Evolutionary conservation across 805 yeast genomes (phyloP).

Genomic region (Ogataea zsoltii): DNA sequence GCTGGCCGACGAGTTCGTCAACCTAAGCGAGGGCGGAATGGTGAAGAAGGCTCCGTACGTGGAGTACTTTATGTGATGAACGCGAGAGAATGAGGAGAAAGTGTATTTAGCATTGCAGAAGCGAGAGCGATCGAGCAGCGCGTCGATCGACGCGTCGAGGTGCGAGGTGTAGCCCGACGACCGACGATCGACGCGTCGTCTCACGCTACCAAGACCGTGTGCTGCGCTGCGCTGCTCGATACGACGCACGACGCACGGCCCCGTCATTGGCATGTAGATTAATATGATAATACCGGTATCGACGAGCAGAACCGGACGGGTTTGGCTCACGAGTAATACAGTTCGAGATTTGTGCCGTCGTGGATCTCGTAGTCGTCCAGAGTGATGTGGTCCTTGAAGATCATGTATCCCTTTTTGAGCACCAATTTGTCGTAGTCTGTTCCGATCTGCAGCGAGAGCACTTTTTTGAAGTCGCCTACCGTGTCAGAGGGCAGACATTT

Average conservation of each 20-base stretch:
- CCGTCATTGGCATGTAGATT: not conserved
- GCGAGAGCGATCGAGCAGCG: not conserved
- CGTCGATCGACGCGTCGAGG: too few species aligned
- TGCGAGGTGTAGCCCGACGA: too few species aligned
- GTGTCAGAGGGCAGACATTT: conserved; percentile 86
- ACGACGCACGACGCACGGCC: too few species aligned
- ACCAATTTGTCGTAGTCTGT: conserved; percentile 64
- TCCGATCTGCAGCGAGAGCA: conserved; percentile 81
- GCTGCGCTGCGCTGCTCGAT: too few species aligned
- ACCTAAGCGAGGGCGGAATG: conserved; percentile 21
- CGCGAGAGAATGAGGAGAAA: too few species aligned
- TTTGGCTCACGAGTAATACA: conserved; percentile 61
- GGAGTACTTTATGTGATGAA: conserved; percentile 42
- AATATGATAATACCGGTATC: not conserved
- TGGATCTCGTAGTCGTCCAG: conserved; percentile 95
- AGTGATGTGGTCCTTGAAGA: conserved; percentile 85
- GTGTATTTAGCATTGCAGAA: too few species aligned
- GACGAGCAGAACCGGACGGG: not conserved
- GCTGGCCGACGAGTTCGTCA: conserved; percentile 16
- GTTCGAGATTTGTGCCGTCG: conserved; percentile 82
- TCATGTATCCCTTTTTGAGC: conserved; percentile 81
- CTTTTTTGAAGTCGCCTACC: conserved; percentile 85
- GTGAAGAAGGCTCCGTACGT: conserved; percentile 40
- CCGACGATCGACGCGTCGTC: too few species aligned
- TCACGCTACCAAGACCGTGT: too few species aligned